Evolutionary conservation across 208 protist genomes (phyloP).

Genomic region (Kentomonas sorsogonicus): DNA sequence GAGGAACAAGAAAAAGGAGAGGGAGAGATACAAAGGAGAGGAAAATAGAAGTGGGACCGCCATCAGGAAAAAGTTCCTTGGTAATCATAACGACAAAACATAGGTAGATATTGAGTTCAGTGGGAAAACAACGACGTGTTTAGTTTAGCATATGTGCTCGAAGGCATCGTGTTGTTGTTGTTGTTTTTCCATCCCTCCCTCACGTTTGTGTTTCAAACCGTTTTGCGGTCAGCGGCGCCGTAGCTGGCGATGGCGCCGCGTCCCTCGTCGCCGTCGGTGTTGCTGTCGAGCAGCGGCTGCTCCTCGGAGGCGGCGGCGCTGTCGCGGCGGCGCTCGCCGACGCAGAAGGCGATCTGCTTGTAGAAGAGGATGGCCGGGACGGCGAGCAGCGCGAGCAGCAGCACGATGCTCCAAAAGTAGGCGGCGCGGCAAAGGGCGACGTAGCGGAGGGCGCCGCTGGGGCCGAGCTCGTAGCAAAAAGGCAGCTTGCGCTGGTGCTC

Average conservation of each 20-base stretch:
- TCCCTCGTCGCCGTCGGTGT: slow-evolving; percentile 1
- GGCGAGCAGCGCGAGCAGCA: slow-evolving; percentile 28
- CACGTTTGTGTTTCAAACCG: not conserved
- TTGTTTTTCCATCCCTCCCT: not conserved
- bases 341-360: slow-evolving; percentile 19
- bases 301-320: not conserved
- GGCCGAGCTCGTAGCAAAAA: slow-evolving; percentile 81
- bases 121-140: too few relatives aligned
- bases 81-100: too few relatives aligned
- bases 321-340: slow-evolving; percentile 6
- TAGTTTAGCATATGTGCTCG: too few relatives aligned
- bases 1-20: not conserved
- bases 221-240: not conserved
- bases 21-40: not conserved
- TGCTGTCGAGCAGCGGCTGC: slow-evolving; percentile 2
- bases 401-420: slow-evolving; percentile 54
- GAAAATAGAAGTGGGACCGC: slow-evolving; percentile 14
- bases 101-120: too few relatives aligned
- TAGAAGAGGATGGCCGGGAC: slow-evolving; percentile 25
- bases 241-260: not conserved
- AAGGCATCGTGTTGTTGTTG: not conserved
- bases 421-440: slow-evolving; percentile 73
- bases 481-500: slow-evolving; percentile 78
- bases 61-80: too few relatives aligned
- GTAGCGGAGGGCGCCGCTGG: slow-evolving; percentile 65